Base-by-base conservation (phyloP, 768 basidiomycete species). In the Xerocomellus chrysenteron region DNA sequence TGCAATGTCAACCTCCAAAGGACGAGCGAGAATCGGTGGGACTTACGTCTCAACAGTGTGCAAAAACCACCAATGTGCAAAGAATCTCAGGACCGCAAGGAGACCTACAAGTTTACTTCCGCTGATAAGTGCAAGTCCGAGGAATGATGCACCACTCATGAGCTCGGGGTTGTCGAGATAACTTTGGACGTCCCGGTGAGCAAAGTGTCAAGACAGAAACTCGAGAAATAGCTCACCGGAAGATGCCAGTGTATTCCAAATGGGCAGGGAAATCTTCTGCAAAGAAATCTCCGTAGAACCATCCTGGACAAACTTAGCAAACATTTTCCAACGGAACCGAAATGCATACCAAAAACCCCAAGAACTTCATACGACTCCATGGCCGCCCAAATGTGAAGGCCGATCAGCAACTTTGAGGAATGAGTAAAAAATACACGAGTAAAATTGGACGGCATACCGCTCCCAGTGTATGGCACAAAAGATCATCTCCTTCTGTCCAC, bases 261-360 rank as follows among this genome's bases (percentile, higher is more conserved):
- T 91, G 84, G 0, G 89, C 76, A 4, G 96, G 93, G 71, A 92
- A 95, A 59, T 94, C 89, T 65, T 96, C 92, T 75, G 95, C 88
- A 79, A 95, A 95, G 75, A 96, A 96, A 73, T 96, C 93, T 24
- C 94, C 94, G 63, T 97, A 99, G 75, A 98, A 95, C 97, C 97
- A 99, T 26, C 97, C 92, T 94, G 55, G 14, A 14, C 32, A 14
- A 12, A 46, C 46, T 67, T 21, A 57, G 47, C 36, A 39, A 8
- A 46, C 9, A 2, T 17, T 8, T 48, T 44, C 48, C 9, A 21
- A 47, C 11, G 21, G 10, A 37, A 36, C 13, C 5, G 19, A 24
- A 21, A 42, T 9, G 61, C 80, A 48, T 63, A 92, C 92, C 97
- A 66, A 98, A 98, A 30, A 91, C 81, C 8, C 97, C 96, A 3